These are phyloP conservation scores for Purpureocillium takamizusanense DNA, from an alignment of 2,329 filamentous ascomycete genomes.

Conservation along the genomic window DNA sequence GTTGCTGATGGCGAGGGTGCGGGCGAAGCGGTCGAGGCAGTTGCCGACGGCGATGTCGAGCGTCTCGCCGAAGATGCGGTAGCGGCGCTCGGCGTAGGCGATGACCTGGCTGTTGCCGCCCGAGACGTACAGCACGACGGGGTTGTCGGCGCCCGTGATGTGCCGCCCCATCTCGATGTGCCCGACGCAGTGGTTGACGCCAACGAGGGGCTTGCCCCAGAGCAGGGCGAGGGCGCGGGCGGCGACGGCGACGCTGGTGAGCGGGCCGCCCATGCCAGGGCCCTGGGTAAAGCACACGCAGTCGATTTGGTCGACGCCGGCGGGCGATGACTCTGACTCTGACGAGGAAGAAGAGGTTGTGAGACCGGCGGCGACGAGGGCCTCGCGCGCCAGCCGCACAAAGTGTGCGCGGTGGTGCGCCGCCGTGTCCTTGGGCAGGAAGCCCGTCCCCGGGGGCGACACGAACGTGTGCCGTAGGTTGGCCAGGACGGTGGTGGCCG, in stretches of 20 bases:
- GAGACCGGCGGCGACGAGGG: conserved; percentile 58
- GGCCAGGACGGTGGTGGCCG: conserved; percentile 60
- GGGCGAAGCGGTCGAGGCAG: conserved; percentile 90
- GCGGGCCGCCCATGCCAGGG: conserved; percentile 90
- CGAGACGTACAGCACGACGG: conserved; percentile 90
- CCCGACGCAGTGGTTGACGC: conserved; percentile 95
- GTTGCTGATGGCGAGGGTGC: conserved; percentile 84
- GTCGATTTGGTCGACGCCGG: conserved; percentile 66
- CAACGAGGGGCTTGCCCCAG: conserved; percentile 83
- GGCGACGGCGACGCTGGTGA: conserved; percentile 77
- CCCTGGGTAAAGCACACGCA: conserved; percentile 95
- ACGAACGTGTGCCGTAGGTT: conserved; percentile 93
- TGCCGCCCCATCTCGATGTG: conserved; percentile 97
- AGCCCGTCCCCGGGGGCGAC: conserved; percentile 85
- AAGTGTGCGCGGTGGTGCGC: conserved; percentile 85
- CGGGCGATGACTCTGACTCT: no score
- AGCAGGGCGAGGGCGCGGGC: conserved; percentile 74
- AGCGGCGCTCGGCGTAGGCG: conserved; percentile 86
- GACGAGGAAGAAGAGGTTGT: no score
- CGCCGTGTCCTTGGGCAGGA: conserved; percentile 93
- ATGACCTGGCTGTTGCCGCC: conserved; percentile 98
- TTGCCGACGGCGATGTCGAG: conserved; percentile 97
- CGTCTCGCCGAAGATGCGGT: conserved; percentile 96
- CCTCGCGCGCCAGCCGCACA: conserved; percentile 67
- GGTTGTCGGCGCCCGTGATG: conserved; percentile 84